Percentiles rank a stretch among this genome's conserved stretches.
These are phyloP conservation scores for Citrullus mucosospermus DNA, from an alignment of 306 rosid species.

Conservation along the genomic window DNA sequence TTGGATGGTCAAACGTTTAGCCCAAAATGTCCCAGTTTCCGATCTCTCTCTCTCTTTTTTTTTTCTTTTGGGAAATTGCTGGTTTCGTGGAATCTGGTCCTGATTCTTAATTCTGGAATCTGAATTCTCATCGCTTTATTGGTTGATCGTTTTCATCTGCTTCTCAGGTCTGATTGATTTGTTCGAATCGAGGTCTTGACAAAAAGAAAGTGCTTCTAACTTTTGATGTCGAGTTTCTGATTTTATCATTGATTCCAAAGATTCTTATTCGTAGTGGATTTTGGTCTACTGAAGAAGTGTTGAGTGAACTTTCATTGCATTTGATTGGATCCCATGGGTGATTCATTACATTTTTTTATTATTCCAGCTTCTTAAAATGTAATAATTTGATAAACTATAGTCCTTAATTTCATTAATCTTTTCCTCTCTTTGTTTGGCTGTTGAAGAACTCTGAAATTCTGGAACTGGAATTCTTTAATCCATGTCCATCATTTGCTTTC, in stretches of 20 bases:
- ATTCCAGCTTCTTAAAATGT: background rate
- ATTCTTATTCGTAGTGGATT: conserved; percentile 4
- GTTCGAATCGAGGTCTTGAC: background rate
- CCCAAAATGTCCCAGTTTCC: background rate
- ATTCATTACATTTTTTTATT: background rate
- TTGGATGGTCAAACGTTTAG: background rate
- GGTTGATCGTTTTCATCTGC: background rate
- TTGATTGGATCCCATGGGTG: background rate
- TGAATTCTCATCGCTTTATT: background rate
- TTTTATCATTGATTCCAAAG: background rate
- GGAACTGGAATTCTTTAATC: background rate
- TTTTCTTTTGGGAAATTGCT: background rate
- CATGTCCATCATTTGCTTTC: background rate
- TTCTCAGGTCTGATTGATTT: background rate
- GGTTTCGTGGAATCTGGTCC: background rate
- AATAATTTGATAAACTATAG: background rate
- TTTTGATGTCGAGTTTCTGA: background rate
- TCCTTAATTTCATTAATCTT: background rate
- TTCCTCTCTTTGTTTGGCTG: background rate
- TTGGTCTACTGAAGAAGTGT: background rate
- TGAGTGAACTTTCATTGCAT: background rate
- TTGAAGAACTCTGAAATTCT: background rate
- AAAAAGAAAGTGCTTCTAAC: background rate
- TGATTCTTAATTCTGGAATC: background rate
- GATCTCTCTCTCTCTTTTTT: background rate